Percentiles rank a stretch among this genome's conserved stretches.
Evolutionary conservation across 2,329 filamentous ascomycete genomes (phyloP).

Genomic region (Exophiala sp.): DNA sequence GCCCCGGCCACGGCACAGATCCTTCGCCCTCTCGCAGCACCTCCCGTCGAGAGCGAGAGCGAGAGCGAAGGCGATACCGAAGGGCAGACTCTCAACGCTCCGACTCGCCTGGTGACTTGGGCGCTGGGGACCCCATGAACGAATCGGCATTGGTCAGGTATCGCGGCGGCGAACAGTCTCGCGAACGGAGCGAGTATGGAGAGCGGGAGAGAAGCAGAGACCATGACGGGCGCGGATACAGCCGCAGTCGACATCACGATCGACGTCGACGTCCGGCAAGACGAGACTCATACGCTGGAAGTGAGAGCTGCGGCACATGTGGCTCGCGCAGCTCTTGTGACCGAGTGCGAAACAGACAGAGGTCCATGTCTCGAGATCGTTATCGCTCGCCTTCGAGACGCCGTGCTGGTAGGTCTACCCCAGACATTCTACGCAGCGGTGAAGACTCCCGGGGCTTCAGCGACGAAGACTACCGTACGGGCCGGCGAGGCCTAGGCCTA

Average conservation of each 20-base stretch:
- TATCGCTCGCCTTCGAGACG: no score
- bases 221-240: background rate
- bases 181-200: no score
- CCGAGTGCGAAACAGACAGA: background rate
- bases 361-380: background rate
- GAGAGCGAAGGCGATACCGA: no score
- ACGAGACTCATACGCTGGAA: background rate
- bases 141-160: no score
- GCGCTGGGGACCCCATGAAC: no score
- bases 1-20: background rate
- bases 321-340: background rate
- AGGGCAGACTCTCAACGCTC: no score
- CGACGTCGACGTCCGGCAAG: background rate
- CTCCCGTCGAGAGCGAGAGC: no score
- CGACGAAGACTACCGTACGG: background rate
- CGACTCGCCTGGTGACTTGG: no score
- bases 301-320: background rate
- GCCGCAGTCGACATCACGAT: background rate
- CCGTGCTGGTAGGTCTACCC: no score
- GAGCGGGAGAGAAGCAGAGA: no score
- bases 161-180: no score
- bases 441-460: background rate
- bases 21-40: background rate
- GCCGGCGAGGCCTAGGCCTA: background rate
- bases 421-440: background rate